A percentile compares a stretch with the other conserved stretches of the same genome.
Conservation (phyloP, 1,284 basidiomycete species). For the Ustilago cynodontis region DNA sequence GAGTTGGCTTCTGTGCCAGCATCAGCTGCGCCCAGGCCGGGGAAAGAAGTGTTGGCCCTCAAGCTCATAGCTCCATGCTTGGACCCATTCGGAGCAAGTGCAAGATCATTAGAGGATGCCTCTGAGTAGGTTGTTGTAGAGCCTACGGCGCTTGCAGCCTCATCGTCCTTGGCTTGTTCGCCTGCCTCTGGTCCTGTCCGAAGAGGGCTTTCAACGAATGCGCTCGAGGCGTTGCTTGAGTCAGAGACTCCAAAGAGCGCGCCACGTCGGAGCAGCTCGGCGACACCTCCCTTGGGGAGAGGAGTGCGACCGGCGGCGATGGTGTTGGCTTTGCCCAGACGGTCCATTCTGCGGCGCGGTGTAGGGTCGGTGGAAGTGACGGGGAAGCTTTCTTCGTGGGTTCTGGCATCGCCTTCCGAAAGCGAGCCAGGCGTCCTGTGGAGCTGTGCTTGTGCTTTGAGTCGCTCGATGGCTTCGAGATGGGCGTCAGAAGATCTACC, state of each 20-base stretch:
- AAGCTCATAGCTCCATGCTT: constrained; percentile 43
- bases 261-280: constrained; percentile 44
- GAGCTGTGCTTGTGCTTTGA: constrained; percentile 46
- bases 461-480: constrained; percentile 37
- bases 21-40: constrained; percentile 48
- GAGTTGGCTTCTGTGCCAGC: constrained; percentile 52
- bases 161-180: constrained; percentile 29
- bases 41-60: constrained; percentile 52
- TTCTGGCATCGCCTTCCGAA: constrained; percentile 30
- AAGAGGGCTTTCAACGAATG: constrained; percentile 27
- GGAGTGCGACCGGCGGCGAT: constrained; percentile 49
- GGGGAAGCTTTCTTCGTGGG: constrained; percentile 18
- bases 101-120: constrained; percentile 48
- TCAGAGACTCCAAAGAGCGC: constrained; percentile 43
- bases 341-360: constrained; percentile 43
- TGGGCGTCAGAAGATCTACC: constrained; percentile 42
- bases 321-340: constrained; percentile 51
- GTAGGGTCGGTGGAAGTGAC: constrained; percentile 26
- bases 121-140: constrained; percentile 39
- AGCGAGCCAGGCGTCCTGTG: constrained; percentile 30
- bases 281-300: constrained; percentile 45
- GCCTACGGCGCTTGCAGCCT: constrained; percentile 33
- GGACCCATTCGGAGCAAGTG: constrained; percentile 38
- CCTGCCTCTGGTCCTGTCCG: constrained; percentile 13
- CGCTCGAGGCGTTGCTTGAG: constrained; percentile 31